Evolutionary conservation across 768 basidiomycete genomes (phyloP).

Genomic region (Boletus tomentosulus): DNA sequence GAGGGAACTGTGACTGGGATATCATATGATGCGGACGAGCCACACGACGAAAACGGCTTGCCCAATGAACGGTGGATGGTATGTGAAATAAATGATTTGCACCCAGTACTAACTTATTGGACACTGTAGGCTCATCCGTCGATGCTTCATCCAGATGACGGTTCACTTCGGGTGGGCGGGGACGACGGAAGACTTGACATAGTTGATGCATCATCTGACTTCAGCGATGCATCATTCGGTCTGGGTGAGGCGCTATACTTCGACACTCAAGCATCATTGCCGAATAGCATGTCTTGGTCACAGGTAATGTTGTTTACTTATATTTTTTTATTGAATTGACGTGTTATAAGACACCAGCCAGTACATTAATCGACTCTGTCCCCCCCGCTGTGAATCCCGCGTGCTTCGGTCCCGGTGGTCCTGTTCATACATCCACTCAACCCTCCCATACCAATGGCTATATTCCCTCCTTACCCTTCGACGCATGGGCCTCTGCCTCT

Average conservation of each 20-base stretch:
- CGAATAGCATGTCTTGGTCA: not conserved
- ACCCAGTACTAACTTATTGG: too few species aligned
- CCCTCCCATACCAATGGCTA: too few species aligned
- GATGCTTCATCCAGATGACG: too few species aligned
- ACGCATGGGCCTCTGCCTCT: too few species aligned
- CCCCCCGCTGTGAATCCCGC: not conserved
- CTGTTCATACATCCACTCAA: too few species aligned
- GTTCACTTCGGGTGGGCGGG: too few species aligned
- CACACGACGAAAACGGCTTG: too few species aligned
- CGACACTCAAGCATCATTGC: not conserved
- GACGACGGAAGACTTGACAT: not conserved
- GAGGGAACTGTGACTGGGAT: not conserved
- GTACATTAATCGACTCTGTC: not conserved
- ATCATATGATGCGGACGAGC: not conserved
- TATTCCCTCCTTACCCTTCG: too few species aligned
- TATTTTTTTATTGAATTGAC: not conserved
- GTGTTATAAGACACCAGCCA: not conserved
- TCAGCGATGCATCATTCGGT: not conserved
- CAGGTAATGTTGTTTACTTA: not conserved
- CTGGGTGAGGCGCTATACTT: not conserved
- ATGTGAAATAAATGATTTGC: too few species aligned
- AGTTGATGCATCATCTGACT: too few species aligned
- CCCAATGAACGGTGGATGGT: too few species aligned
- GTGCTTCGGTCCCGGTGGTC: not conserved
- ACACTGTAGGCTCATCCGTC: too few species aligned